phyloP scores from a whole-genome alignment of 331 rosid genomes.

The Acacia concinna region DNA sequence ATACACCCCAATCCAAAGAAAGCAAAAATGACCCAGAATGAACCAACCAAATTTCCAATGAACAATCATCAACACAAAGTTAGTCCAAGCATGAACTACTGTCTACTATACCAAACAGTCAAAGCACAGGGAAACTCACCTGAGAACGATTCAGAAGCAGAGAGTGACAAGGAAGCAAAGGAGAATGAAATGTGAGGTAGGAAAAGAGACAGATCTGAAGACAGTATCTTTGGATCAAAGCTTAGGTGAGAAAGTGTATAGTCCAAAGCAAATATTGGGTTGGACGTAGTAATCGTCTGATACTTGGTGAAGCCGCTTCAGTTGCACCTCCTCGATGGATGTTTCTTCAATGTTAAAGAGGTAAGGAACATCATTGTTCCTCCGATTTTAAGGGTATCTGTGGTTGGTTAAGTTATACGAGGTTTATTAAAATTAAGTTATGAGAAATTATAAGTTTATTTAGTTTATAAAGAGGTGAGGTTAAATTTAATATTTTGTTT shows the following conservation, averaged over 20 bases:
- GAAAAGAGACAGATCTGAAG: slow-evolving; percentile 36
- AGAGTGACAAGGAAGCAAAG: not conserved
- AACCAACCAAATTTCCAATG: not conserved
- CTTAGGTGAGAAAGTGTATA: not conserved
- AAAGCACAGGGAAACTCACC: slow-evolving; percentile 28
- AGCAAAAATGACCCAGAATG: not conserved
- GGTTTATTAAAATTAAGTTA: too few species aligned
- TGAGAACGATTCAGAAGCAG: slow-evolving; percentile 9
- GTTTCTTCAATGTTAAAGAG: not conserved
- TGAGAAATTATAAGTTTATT: too few species aligned
- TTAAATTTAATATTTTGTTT: too few species aligned
- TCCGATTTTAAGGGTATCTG: too few species aligned
- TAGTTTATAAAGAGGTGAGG: too few species aligned
- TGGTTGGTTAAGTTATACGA: too few species aligned
- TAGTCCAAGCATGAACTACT: not conserved
- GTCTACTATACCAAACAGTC: not conserved
- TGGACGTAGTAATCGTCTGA: slow-evolving; percentile 13
- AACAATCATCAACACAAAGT: not conserved
- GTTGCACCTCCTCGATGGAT: not conserved
- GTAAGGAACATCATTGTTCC: not conserved
- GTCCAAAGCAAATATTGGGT: slow-evolving; percentile 20
- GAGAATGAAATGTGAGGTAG: not conserved
- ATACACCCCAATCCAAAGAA: not conserved
- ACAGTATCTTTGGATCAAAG: slow-evolving; percentile 34
- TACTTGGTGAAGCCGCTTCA: not conserved